phyloP scores from a whole-genome alignment of 179 eudicot species.

The Silene coronaria region DNA sequence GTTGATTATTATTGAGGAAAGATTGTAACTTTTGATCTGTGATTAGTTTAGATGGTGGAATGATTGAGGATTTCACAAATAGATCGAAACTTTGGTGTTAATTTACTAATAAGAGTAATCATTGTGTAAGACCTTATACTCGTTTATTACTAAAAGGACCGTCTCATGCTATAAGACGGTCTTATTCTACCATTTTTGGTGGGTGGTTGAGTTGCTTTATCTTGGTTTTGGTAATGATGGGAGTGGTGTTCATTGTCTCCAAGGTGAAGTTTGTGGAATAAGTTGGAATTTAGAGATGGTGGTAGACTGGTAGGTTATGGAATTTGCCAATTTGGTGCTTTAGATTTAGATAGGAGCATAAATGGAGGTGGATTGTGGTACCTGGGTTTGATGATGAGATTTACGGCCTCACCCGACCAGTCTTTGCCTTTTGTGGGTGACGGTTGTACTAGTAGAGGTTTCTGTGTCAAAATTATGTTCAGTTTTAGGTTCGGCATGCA shows the following conservation, averaged over 20 bases:
- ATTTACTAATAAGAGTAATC: no score
- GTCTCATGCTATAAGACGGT: no score
- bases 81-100: conserved; percentile 2
- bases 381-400: background rate
- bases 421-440: no score
- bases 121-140: no score
- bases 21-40: background rate
- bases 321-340: background rate
- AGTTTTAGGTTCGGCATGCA: no score
- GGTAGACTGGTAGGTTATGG: background rate
- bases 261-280: background rate
- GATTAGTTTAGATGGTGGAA: background rate
- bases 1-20: background rate
- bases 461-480: no score
- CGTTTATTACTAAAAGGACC: no score
- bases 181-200: background rate
- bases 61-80: background rate
- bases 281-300: background rate
- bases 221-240: background rate
- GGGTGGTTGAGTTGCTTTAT: background rate
- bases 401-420: no score
- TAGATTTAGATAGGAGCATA: background rate
- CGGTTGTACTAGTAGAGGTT: no score
- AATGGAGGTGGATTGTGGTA: background rate
- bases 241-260: background rate